Evolutionary conservation across 2,329 filamentous ascomycete genomes (phyloP).

Genomic region (Fusarium sp.): DNA sequence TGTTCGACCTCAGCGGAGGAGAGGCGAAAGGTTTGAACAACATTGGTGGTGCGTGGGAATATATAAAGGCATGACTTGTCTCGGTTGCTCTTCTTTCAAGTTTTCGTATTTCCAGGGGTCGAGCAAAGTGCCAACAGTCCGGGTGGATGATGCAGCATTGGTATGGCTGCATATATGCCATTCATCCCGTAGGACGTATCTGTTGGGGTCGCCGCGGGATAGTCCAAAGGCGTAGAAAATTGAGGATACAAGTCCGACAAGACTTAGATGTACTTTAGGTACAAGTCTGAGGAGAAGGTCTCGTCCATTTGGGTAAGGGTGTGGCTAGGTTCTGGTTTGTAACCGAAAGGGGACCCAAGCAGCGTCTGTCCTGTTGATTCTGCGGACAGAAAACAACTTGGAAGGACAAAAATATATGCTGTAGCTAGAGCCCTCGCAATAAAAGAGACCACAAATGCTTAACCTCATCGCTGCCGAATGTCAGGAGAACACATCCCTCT

Average conservation of each 20-base stretch:
- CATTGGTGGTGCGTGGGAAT: neutral
- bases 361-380: neutral
- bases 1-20: neutral
- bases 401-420: no score
- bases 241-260: neutral
- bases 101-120: neutral
- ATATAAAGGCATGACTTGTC: neutral
- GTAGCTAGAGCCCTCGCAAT: neutral
- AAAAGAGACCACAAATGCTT: neutral
- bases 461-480: neutral
- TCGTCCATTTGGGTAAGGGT: neutral
- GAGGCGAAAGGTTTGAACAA: neutral
- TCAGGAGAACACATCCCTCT: neutral
- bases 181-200: neutral
- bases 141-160: neutral
- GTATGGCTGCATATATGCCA: neutral
- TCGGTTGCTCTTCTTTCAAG: neutral
- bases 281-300: neutral
- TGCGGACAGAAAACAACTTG: neutral
- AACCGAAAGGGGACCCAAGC: neutral
- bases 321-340: neutral
- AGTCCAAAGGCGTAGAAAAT: neutral
- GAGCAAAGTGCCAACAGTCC: neutral
- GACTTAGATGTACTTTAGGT: neutral
- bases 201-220: neutral